Percentiles rank a stretch among this genome's conserved stretches.
phyloP scores from a whole-genome alignment of 352 stramenopile species.

The Phytophthora cactorum region DNA sequence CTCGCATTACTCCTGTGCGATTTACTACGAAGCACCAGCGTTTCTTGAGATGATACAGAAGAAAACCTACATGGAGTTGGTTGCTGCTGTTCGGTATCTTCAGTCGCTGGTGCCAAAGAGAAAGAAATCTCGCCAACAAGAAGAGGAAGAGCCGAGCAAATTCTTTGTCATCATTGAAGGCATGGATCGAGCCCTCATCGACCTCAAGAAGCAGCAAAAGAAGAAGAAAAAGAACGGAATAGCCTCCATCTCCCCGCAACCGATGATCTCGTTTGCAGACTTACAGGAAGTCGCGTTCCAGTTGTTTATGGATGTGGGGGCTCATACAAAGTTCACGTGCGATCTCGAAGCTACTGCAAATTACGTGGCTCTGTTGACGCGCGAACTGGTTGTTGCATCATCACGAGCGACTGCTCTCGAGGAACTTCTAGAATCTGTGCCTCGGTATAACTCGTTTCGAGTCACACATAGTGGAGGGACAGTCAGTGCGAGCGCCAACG shows the following conservation, averaged over 20 bases:
- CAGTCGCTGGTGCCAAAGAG: conserved; percentile 24
- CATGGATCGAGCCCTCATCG: conserved; percentile 62
- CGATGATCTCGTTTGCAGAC: conserved; percentile 54
- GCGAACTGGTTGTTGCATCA: conserved; percentile 57
- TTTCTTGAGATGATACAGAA: conserved; percentile 52
- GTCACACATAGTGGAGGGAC: conserved; percentile 51
- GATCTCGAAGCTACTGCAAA: conserved; percentile 57
- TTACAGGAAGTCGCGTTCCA: conserved; percentile 70
- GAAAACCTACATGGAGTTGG: conserved; percentile 46
- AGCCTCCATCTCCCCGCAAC: background rate
- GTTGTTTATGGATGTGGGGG: conserved; percentile 65
- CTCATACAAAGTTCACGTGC: conserved; percentile 71
- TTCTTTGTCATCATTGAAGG: conserved; percentile 67
- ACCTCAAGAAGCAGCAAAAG: conserved; percentile 49
- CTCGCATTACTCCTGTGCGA: conserved; percentile 32
- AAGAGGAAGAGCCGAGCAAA: conserved; percentile 32
- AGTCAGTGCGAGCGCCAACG: conserved; percentile 55
- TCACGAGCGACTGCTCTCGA: conserved; percentile 47
- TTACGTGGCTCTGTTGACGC: conserved; percentile 63
- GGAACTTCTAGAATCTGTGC: conserved; percentile 63
- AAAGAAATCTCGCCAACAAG: conserved; percentile 4
- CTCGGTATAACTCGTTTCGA: conserved; percentile 66
- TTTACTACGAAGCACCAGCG: conserved; percentile 49
- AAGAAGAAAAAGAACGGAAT: conserved; percentile 37
- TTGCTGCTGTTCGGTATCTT: conserved; percentile 39